These are phyloP conservation scores for Coleophoma crateriformis DNA, from an alignment of 2,329 filamentous ascomycete genomes.

Conservation along the genomic window DNA sequence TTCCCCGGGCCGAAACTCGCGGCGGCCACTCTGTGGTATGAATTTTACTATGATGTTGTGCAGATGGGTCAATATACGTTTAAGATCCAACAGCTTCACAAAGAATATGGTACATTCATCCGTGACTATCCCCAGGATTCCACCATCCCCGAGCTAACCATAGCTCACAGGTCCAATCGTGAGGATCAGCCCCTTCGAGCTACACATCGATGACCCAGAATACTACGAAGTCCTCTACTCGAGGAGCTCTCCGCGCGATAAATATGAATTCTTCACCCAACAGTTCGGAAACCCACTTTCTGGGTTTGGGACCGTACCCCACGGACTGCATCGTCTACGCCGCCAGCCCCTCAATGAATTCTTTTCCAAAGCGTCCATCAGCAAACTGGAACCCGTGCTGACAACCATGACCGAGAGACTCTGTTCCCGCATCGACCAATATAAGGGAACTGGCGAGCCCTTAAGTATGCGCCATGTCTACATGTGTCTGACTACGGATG, in stretches of 20 bases:
- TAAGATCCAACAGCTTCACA: conserved; percentile 29
- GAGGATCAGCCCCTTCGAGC: conserved; percentile 20
- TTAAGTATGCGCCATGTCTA: conserved; percentile 11
- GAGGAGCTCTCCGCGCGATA: conserved; percentile 2
- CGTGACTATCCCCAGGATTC: neutral
- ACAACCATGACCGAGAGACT: conserved; percentile 13
- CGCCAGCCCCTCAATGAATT: conserved; percentile 6
- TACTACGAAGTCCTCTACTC: conserved; percentile 20
- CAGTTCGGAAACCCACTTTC: conserved; percentile 3
- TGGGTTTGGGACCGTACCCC: conserved; percentile 5
- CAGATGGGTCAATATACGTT: conserved; percentile 33
- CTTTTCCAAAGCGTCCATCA: conserved; percentile 9
- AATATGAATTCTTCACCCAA: conserved; percentile 3
- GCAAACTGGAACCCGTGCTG: conserved; percentile 13
- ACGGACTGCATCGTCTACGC: conserved; percentile 7
- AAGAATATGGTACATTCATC: conserved; percentile 24
- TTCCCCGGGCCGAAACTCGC: conserved; percentile 22
- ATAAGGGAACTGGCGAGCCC: conserved; percentile 4
- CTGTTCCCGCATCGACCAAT: conserved; percentile 12
- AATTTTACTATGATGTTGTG: conserved; percentile 34
- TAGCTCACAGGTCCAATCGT: conserved; percentile 17
- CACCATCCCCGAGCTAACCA: neutral
- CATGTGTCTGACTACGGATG: conserved; percentile 18
- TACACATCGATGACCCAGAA: conserved; percentile 20
- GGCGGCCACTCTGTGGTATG: conserved; percentile 10